Percentiles rank a stretch among this genome's conserved stretches.
These are phyloP conservation scores for Groenewaldozyma auringiensis DNA, from an alignment of 1,139 yeast species.

Conservation along the genomic window DNA sequence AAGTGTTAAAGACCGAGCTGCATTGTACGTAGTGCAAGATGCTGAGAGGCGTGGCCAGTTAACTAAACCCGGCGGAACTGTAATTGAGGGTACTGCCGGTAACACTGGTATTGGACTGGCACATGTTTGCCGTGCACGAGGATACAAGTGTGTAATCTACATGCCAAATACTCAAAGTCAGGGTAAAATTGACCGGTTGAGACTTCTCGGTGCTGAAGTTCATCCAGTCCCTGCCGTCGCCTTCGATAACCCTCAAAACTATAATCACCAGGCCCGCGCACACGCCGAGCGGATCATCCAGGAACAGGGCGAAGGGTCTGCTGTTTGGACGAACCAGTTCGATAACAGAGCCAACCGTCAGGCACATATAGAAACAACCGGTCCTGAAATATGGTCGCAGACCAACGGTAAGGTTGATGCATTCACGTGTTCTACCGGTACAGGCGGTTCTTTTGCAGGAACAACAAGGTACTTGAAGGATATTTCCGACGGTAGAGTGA, in stretches of 20 bases:
- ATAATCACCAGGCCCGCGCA: constrained; percentile 75
- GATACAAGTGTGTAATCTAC: constrained; percentile 76
- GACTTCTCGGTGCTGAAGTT: constrained; percentile 75
- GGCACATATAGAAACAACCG: constrained; percentile 86
- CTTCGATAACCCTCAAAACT: constrained; percentile 69
- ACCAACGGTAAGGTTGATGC: constrained; percentile 73
- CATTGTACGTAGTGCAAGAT: constrained; percentile 64
- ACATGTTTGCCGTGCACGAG: constrained; percentile 75
- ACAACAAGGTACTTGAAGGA: constrained; percentile 66
- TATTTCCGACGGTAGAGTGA: constrained; percentile 48
- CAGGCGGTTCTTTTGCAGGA: constrained; percentile 90
- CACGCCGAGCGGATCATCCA: constrained; percentile 68
- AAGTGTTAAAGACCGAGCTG: constrained; percentile 87
- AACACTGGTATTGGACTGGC: constrained; percentile 90
- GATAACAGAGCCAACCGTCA: constrained; percentile 82
- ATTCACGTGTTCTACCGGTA: constrained; percentile 83
- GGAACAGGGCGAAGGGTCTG: constrained; percentile 25
- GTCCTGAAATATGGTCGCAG: constrained; percentile 92
- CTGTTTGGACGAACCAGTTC: constrained; percentile 89
- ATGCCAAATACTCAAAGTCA: constrained; percentile 88
- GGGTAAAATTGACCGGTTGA: constrained; percentile 63
- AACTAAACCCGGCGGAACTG: constrained; percentile 61
- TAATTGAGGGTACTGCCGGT: constrained; percentile 67
- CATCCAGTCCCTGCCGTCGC: constrained; percentile 89
- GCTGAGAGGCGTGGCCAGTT: constrained; percentile 63